Base-by-base conservation (phyloP, 495 filamentous ascomycete genomes). In the Bathelium albidoporum region DNA sequence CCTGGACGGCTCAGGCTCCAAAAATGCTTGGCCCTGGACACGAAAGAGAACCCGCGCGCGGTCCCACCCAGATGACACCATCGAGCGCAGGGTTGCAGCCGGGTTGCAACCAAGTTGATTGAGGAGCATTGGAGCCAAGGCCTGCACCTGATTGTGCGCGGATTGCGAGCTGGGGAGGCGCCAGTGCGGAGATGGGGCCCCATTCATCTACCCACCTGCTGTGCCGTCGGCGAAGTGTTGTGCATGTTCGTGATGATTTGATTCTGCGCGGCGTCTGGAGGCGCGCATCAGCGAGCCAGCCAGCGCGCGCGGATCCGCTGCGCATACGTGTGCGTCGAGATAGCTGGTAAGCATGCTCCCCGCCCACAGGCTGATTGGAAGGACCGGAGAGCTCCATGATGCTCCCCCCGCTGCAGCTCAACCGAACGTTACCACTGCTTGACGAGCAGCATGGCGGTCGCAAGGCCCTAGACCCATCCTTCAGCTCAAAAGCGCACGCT, bases 261-360 rank as follows among this genome's bases (percentile, higher is more conserved):
- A 29, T 55, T 55, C 49, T 55, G 24, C 49, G 49, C 49, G 49
- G 49, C 49, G 49, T 29, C 9, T 29, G 49, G 2, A 20, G 49
- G 16, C 3, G 43, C 43, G n/a, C n/a, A 18, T 49, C 4, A 7
- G 5, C 10, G 43, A 49, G 43, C 43, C 43, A 49, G 3, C 9
- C 43, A 49, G 9, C 3, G 43, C 43, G 49, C 49, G 49, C 12
- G 24, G 49, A 55, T 55, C 49, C 49, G 24, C 49, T 28, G 20
- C 49, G 49, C 49, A 55, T 55, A 55, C 49, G 49, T 55, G 49
- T 55, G 49, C 49, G 20, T 55, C 4, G 49, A 26, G 49, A 55
- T 55, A 55, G 49, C 44, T 55, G 49, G 49, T 55, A 26, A 55
- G 49, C 49, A 55, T 55, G 49, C 49, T 55, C 24, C 49, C 49